Conservation (phyloP, 306 rosid genomes). For the Phaseolus lunatus region DNA sequence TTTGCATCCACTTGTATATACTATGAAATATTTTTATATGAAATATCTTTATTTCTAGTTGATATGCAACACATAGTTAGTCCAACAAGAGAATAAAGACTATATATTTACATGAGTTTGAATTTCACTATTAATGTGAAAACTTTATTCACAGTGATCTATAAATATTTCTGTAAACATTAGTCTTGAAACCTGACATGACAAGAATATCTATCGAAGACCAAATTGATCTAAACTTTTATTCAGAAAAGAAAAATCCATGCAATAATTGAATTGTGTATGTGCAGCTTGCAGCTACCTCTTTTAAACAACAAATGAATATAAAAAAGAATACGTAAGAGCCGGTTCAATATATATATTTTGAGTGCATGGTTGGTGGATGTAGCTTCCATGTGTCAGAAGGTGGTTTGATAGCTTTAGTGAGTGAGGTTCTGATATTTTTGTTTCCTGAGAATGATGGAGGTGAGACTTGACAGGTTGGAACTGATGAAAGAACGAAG, state of each 20-base stretch:
- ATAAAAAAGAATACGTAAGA: conserved; percentile 21
- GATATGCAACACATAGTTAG: no score
- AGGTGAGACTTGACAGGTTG: conserved; percentile 53
- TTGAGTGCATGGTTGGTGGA: conserved; percentile 23
- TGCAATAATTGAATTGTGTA: conserved; percentile 42
- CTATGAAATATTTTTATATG: no score
- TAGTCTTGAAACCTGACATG: neutral
- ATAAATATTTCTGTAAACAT: neutral
- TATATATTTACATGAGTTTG: neutral
- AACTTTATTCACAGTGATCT: neutral
- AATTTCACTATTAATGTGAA: no score
- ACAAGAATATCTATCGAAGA: neutral
- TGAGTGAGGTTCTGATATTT: conserved; percentile 37
- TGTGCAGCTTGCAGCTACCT: conserved; percentile 5
- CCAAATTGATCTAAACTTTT: neutral
- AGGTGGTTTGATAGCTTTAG: conserved; percentile 44
- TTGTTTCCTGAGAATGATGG: conserved; percentile 32
- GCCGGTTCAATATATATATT: conserved; percentile 48
- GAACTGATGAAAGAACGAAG: conserved; percentile 48
- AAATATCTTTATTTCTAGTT: no score
- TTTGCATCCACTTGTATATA: no score
- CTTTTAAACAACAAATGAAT: neutral
- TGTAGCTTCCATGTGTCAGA: conserved; percentile 53
- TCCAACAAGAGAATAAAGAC: neutral
- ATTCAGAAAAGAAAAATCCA: neutral